Evolutionary conservation across 2,329 filamentous ascomycete species (phyloP).

Genomic region (Alternaria brassicae): DNA sequence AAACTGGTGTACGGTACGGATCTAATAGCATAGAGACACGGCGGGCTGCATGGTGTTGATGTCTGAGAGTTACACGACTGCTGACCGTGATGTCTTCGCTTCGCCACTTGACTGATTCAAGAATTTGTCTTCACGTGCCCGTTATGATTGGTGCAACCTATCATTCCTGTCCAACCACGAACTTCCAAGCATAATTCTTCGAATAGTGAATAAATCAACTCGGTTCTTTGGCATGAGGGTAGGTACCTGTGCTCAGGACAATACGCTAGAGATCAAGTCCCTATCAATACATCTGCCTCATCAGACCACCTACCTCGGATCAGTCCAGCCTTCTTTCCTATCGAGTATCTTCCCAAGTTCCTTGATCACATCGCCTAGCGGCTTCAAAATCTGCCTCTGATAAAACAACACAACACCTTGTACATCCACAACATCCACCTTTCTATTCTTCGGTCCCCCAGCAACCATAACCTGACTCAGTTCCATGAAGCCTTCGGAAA

Average conservation of each 20-base stretch:
- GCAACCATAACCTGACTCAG: neutral
- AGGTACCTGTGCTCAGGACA: neutral
- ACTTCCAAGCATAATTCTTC: neutral
- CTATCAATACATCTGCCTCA: neutral
- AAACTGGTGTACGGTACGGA: neutral
- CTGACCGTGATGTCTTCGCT: neutral
- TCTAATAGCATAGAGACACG: neutral
- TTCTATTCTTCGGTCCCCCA: neutral
- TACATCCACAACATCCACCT: neutral
- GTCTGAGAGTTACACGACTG: neutral
- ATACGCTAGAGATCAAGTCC: neutral
- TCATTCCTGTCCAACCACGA: neutral
- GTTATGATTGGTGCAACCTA: neutral
- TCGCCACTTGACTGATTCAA: neutral
- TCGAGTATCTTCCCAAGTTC: neutral
- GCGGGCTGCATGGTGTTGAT: neutral
- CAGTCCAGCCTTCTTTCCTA: neutral
- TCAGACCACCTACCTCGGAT: neutral
- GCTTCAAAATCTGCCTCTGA: neutral
- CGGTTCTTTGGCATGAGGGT: neutral
- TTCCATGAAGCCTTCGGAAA: neutral
- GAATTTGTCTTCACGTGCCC: neutral
- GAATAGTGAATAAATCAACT: neutral
- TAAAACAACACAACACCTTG: neutral
- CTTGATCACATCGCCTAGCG: neutral